phyloP scores from a whole-genome alignment of 2,329 filamentous ascomycete species.

The Paecilomyces sp. region DNA sequence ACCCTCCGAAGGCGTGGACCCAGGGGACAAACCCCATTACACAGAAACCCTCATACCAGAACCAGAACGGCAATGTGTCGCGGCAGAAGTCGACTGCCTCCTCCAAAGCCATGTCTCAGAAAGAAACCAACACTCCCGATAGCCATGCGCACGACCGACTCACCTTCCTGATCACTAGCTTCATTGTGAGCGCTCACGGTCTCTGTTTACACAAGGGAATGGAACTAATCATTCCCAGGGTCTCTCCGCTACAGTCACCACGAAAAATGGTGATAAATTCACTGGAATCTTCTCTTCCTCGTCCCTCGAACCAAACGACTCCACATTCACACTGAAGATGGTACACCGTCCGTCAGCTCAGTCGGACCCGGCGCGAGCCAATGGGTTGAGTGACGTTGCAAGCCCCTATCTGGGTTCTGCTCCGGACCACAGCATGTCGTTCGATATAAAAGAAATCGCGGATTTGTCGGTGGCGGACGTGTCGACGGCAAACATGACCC shows the following conservation, averaged over 20 bases:
- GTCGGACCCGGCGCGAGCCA: constrained; percentile 26
- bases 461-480: constrained; percentile 51
- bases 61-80: constrained; percentile 48
- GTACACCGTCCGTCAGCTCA: constrained; percentile 44
- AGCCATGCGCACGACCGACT: constrained; percentile 55
- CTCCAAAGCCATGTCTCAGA: constrained; percentile 31
- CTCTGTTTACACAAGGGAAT: neutral
- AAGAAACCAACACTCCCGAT: constrained; percentile 48
- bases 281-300: constrained; percentile 55
- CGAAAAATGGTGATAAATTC: constrained; percentile 55
- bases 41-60: constrained; percentile 44
- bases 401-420: constrained; percentile 36
- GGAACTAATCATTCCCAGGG: constrained; percentile 39
- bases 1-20: constrained; percentile 54
- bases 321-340: constrained; percentile 59
- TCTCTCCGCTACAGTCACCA: constrained; percentile 47
- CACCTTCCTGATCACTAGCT: constrained; percentile 51
- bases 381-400: constrained; percentile 34
- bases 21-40: constrained; percentile 56
- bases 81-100: constrained; percentile 34
- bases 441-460: constrained; percentile 54
- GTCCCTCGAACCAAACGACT: constrained; percentile 44
- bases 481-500: constrained; percentile 42
- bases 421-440: constrained; percentile 48
- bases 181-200: constrained; percentile 43